These are phyloP conservation scores for Aquanectria penicillioides DNA, from an alignment of 2,329 filamentous ascomycete species.

Conservation along the genomic window DNA sequence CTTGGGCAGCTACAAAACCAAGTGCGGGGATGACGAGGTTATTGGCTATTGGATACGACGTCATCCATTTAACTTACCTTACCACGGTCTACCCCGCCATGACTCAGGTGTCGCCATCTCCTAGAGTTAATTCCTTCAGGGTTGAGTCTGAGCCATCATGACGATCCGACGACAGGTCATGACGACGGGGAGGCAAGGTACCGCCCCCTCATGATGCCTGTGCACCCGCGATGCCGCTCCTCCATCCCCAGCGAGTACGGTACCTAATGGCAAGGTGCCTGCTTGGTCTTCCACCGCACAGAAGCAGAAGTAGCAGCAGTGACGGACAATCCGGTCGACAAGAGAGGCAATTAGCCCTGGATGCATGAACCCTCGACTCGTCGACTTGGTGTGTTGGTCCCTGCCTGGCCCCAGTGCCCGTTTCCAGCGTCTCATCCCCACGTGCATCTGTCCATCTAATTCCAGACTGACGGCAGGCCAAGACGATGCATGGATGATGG, in stretches of 20 bases:
- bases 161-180: constrained; percentile 11
- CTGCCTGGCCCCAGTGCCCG: too few species aligned
- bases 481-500: constrained; percentile 4
- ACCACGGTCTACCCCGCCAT: constrained; percentile 19
- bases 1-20: too few species aligned
- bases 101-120: background rate
- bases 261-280: too few species aligned
- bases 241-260: too few species aligned
- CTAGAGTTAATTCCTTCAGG: background rate
- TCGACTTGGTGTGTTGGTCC: background rate
- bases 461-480: background rate
- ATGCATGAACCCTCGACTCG: constrained; percentile 6
- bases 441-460: background rate
- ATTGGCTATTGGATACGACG: constrained; percentile 14
- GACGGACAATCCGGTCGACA: too few species aligned
- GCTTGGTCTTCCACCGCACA: too few species aligned
- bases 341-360: background rate
- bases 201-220: too few species aligned
- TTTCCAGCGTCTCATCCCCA: background rate
- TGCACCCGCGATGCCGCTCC: too few species aligned
- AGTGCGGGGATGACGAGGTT: constrained; percentile 10
- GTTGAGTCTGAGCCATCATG: background rate
- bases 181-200: too few species aligned
- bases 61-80: too few species aligned
- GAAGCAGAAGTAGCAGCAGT: too few species aligned